Base-by-base conservation (phyloP, 169 alveolate species). In the Fabrea salina region DNA sequence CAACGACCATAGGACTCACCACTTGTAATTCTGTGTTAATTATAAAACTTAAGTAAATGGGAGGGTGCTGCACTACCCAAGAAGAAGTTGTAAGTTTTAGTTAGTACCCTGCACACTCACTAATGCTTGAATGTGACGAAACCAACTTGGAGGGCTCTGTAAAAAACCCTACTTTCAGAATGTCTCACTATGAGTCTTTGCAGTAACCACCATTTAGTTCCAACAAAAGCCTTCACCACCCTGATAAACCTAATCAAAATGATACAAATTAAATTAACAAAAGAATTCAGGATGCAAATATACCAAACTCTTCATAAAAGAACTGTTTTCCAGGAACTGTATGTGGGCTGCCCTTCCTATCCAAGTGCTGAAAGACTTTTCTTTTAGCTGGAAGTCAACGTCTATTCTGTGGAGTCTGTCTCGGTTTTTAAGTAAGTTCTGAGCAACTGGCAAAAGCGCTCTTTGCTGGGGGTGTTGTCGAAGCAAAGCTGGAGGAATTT, bases 301-400 rank as follows among this genome's bases (percentile, higher is more conserved):
- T 19, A 32, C 59, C 4, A 67, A 2, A 22, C 30, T 67, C 8
- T 67, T 43, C 56, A 67, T 67, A 22, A 67, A 37, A 11, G 13
- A 22, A 41, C 22, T 16, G 33, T 67, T 67, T 67, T 67, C 78
- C 33, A 67, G 44, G 41, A 37, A 67, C 13, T 67, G 37, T 19
- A 67, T 67, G 27, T 67, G 78, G 13, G 50, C 78, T 6, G 59
- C 56, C 32, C 78, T 37, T 2, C 78, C 78, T 41, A 67, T 67
- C 56, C 22, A 67, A 11, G 22, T 37, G 44, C 44, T 59, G 33
- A 67, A 37, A 43, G n/a, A 22, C 35, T 22, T 43, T 13, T 7
- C 16, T n/a, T n/a, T 19, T 19, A 40, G 33, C 13, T 43, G 16
- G 27, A 40, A 67, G 4, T 67, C 39, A 4, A 43, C 78, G 27